Base-by-base conservation (phyloP, 768 basidiomycete genomes). In the Lyophyllum shimeji region DNA sequence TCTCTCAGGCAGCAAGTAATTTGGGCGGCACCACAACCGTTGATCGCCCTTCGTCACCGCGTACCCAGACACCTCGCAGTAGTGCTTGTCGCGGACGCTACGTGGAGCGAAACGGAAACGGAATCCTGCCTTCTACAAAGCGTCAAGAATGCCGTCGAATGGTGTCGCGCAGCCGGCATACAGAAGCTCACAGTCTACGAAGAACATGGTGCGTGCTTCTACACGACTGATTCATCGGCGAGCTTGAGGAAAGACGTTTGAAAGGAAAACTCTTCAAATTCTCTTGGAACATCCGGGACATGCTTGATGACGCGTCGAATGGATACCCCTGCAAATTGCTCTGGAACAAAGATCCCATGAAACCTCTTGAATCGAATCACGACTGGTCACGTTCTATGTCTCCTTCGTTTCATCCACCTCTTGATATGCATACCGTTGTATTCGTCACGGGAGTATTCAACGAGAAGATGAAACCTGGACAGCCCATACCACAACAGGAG, bases 131-230 rank as follows among this genome's bases (percentile, higher is more conserved):
- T 90, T 47, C 67, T 84, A 15, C 75, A 83, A 59, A 84, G 80
- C 60, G 74, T 87, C 7, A 67, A 79, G 46, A 74, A 74, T 44
- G 77, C 78, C 11, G 79, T 80, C 6, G 67, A 67, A 9, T 93
- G 87, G 86, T 91, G 87, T 71, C 78, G 76, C 53, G 67, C 61
- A n/a, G 71, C 74, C 29, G 88, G 89, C 13, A 82, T 93, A 48
- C 69, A 74, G 57, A 77, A 79, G 49, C 73, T 93, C 47, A 89
- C 85, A 8, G 76, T 89, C 5, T 93, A 90, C 60, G 91, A 93
- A 66, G 76, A 80, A 54, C 72, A 81, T 53, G 90, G 91, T 91
- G 64, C 52, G 82, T 66, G 23, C 37, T 13, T 31, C 48, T 49
- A 29, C 20, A 4, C 29, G 9, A 7, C 24, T 42, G 25, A 48